A percentile compares a stretch with the other conserved stretches of the same genome.
phyloP scores from a whole-genome alignment of 208 protist species.

The Leishmania tarentolae region DNA sequence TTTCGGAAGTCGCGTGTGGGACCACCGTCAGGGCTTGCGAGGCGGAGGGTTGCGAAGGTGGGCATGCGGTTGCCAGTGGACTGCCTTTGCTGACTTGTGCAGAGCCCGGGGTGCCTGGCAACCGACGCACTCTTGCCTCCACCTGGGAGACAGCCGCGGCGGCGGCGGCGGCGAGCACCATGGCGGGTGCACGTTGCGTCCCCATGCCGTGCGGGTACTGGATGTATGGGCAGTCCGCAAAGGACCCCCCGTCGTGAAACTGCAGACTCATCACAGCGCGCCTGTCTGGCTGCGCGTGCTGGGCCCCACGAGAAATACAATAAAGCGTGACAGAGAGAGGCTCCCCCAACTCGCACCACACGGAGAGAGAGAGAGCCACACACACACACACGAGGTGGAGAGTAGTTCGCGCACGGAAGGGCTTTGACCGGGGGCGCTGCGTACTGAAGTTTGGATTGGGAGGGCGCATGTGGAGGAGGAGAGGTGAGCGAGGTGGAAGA shows the following conservation, averaged over 20 bases:
- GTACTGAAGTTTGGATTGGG: too few species aligned
- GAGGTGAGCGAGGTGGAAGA: neutral
- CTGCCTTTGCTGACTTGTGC: neutral
- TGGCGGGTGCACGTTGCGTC: constrained; percentile 19
- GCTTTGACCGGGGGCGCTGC: neutral
- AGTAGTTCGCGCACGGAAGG: too few species aligned
- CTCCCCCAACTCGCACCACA: neutral
- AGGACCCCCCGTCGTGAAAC: constrained; percentile 67
- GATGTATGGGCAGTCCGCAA: constrained; percentile 58
- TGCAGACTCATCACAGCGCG: constrained; percentile 22
- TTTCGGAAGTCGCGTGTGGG: neutral
- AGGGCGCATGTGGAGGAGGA: neutral
- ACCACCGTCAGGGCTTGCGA: neutral
- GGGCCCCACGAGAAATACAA: neutral
- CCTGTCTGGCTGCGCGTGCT: neutral
- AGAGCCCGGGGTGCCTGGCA: neutral
- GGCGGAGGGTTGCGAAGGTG: neutral
- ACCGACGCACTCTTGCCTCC: neutral
- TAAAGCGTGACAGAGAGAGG: too few species aligned
- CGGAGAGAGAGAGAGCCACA: too few species aligned
- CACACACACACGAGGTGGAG: too few species aligned
- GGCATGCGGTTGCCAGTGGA: neutral
- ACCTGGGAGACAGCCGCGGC: neutral
- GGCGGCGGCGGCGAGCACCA: constrained; percentile 8
- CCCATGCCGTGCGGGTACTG: constrained; percentile 75